Percentiles rank a stretch among this genome's conserved stretches.
phyloP scores from a whole-genome alignment of 1,139 yeast species.

The Hansenula lynferdii region DNA sequence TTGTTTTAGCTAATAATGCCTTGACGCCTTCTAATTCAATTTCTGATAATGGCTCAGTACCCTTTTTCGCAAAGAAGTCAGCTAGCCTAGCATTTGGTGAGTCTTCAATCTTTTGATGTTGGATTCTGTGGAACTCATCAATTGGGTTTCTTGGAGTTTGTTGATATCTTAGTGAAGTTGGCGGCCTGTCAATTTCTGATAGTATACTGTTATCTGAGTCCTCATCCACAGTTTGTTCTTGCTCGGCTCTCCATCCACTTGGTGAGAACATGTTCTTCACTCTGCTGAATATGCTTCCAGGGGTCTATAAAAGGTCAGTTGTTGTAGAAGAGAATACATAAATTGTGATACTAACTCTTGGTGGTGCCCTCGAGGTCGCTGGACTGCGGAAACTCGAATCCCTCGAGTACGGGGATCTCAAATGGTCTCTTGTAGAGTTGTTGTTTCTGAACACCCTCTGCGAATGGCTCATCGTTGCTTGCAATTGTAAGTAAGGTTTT shows the following conservation, averaged over 20 bases:
- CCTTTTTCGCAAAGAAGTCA: conserved; percentile 68
- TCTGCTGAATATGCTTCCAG: conserved; percentile 19
- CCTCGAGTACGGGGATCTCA: conserved; percentile 4
- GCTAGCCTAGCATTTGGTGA: conserved; percentile 60
- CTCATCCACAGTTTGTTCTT: conserved; percentile 1
- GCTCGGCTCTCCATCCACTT: conserved; percentile 9
- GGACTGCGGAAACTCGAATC: conserved; percentile 1
- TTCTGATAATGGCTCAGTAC: conserved; percentile 68
- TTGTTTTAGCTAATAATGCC: conserved; percentile 45
- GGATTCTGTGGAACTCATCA: conserved; percentile 14
- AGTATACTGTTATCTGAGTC: conserved; percentile 2
- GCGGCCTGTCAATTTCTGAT: background rate
- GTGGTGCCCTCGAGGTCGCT: background rate
- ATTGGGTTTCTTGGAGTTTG: conserved; percentile 15
- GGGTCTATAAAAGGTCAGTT: conserved; percentile 9
- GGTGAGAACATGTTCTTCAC: conserved; percentile 22
- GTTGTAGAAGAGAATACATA: background rate
- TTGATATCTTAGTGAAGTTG: background rate
- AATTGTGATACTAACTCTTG: conserved; percentile 4
- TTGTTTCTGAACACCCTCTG: background rate
- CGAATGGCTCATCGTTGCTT: background rate
- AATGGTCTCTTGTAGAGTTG: conserved; percentile 1
- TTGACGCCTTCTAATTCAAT: conserved; percentile 84
- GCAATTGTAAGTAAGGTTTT: no score
- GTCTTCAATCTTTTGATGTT: conserved; percentile 7